Evolutionary conservation across 2,329 filamentous ascomycete species (phyloP), one percentile per base, ranked within the genome.

Genomic region (Neobulgaria alba): DNA sequence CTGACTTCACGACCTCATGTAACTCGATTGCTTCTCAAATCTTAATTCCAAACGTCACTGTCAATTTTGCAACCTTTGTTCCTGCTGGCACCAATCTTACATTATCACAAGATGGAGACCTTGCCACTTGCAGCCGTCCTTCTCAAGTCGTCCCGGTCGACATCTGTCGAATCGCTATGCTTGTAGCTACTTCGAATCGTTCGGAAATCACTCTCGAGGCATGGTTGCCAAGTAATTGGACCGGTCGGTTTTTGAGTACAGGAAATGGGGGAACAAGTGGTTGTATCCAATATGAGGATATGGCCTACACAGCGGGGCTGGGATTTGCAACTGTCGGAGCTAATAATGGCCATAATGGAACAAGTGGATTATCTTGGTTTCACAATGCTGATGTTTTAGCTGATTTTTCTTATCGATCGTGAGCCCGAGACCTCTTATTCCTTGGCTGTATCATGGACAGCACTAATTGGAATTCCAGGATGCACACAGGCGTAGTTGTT

Each of bases 221-320:
- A 3, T 56, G 52, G 51, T 39, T 57, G 12, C 53, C 65, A 21
- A 63, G 50, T 5, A 53, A 54, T 43, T 69, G 66, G 32, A 66
- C 46, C 1, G 64, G 39, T 15, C 63, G 62, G 35, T 67, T 68
- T 43, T 57, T 65, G 5, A 62, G 64, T 2, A 67, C 47, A 0
- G 54, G 54, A n/a, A 55, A 54, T 49, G 50, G 51, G 5, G 54
- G 54, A 2, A 47, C 55, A 26, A 46, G 46, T 45, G 54, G 54
- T 3, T 54, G 54, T 42, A 23, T 52, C 10, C 32, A 48, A 29
- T 51, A 51, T 39, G 29, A 45, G 29, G 46, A 49, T 44, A 36
- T 56, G 15, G 45, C 39, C 5, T 54, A 52, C 34, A 46, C 39
- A 3, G 36, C 39, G 4, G 20, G 30, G 8, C 42, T 52, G 36